A percentile compares a stretch with the other conserved stretches of the same genome.
phyloP scores from a whole-genome alignment of 2,329 filamentous ascomycete genomes.

The Aspergillus hortae region DNA sequence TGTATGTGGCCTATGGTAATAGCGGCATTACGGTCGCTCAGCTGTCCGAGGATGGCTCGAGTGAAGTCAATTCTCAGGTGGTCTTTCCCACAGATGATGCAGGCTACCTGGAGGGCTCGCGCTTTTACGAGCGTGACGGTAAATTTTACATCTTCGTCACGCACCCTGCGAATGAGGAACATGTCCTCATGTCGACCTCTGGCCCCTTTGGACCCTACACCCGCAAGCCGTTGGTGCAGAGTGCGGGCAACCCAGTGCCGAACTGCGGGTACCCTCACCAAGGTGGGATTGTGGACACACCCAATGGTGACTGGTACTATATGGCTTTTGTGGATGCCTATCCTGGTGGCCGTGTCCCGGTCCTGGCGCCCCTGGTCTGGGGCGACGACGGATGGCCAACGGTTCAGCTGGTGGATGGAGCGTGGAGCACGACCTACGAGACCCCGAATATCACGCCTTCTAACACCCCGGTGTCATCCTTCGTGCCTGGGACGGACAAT shows the following conservation, averaged over 20 bases:
- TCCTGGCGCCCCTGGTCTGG: conserved; percentile 55
- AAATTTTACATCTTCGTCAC: conserved; percentile 55
- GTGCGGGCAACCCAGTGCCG: conserved; percentile 35
- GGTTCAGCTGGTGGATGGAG: conserved; percentile 42
- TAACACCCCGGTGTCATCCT: too few relatives aligned
- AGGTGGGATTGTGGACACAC: conserved; percentile 53
- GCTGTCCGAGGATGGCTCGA: conserved; percentile 49
- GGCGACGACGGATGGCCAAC: conserved; percentile 51
- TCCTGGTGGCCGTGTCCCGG: conserved; percentile 55
- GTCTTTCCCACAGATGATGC: conserved; percentile 42
- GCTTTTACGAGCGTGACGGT: conserved; percentile 57
- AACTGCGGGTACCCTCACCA: conserved; percentile 52
- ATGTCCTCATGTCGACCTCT: conserved; percentile 48
- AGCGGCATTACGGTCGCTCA: conserved; percentile 50
- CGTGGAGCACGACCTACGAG: conserved; percentile 45
- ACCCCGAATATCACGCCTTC: too few relatives aligned
- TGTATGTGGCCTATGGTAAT: conserved; percentile 57
- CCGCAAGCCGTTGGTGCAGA: too few relatives aligned
- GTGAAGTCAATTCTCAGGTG: conserved; percentile 42
- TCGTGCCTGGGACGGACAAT: conserved; percentile 27
- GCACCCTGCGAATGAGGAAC: conserved; percentile 45
- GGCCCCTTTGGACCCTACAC: conserved; percentile 48
- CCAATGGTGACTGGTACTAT: conserved; percentile 56
- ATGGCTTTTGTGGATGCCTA: conserved; percentile 56
- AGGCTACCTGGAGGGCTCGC: conserved; percentile 50